phyloP scores from a whole-genome alignment of 306 rosid genomes.

The Potentilla sterilis region DNA sequence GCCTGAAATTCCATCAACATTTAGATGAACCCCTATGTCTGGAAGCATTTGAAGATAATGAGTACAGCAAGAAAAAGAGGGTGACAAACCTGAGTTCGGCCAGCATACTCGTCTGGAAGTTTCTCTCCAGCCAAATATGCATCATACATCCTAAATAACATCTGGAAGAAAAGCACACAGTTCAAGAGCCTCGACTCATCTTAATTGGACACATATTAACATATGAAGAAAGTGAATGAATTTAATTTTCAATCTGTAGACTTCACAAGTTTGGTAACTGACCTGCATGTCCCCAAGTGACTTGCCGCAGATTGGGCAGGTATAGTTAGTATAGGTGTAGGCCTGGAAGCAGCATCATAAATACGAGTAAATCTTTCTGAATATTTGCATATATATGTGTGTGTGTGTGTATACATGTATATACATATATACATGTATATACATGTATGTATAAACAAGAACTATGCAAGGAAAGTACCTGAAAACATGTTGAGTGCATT shows the following conservation, averaged over 20 bases:
- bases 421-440: not conserved
- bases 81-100: constrained; percentile 69
- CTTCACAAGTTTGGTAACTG: constrained; percentile 26
- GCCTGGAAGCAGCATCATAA: constrained; percentile 56
- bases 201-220: constrained; percentile 18
- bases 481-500: constrained; percentile 90
- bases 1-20: constrained; percentile 51
- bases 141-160: constrained; percentile 77
- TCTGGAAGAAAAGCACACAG: constrained; percentile 43
- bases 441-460: constrained; percentile 9
- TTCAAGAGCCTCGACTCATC: constrained; percentile 19
- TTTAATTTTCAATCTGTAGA: not conserved
- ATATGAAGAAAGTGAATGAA: constrained; percentile 4
- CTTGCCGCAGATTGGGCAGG: constrained; percentile 92
- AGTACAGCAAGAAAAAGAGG: constrained; percentile 11
- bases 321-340: constrained; percentile 66
- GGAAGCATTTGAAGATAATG: not conserved
- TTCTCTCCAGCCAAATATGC: constrained; percentile 74
- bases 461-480: constrained; percentile 42
- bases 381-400: constrained; percentile 11
- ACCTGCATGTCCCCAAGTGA: constrained; percentile 99
- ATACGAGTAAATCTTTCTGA: constrained; percentile 28
- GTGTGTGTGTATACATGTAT: constrained; percentile 3
- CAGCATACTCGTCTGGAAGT: constrained; percentile 52
- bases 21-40: constrained; percentile 14